Base-by-base conservation (phyloP, 768 basidiomycete species). In the Psilocybe cubensis region DNA sequence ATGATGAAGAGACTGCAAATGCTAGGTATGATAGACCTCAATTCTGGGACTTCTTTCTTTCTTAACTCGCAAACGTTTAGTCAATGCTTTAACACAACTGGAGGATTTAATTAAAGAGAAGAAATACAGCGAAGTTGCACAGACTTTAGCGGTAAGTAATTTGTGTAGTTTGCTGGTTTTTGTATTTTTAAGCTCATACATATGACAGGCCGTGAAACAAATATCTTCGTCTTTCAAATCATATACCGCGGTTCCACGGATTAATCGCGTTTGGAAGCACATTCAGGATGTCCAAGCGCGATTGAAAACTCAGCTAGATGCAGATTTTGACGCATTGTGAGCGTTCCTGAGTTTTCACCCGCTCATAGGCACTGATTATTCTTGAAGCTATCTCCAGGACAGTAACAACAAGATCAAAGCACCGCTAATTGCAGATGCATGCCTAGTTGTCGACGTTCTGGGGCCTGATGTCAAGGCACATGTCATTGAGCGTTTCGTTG, bases 311-410 rank as follows among this genome's bases (percentile, higher is more conserved):
- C 85, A 89, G 61, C 83, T 98, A 23, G 94, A 96, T 57, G 80
- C 80, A 7, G 97, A 99, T 70, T 97, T 98, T 70, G 94, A 98
- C 68, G 79, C 84, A 28, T 95, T 94, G 95, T 95, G 71, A 54
- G 93, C 77, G n/a, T 29, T 4, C 20, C 29, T 27, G 38, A 23
- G 1, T n/a, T 25, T 3, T 46, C 23, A 10, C 49, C 43, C 12
- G 45, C 35, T 42, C 40, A 48, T 50, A 35, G 46, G 35, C 42
- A 31, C 28, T 49, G 33, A n/a, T 52, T 24, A 56, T 53, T 3
- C 10, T 38, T 43, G 18, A 21, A 96, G 94, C 72, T 94, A 91
- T 70, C 75, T 92, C 4, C 92, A 93, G 69, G 90, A 94, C 60
- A 79, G 83, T 5, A 80, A 82, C 20, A 89, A 87, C 59, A 83